phyloP scores from a whole-genome alignment of 108 stramenopile species.

The Cyclotella cryptica region DNA sequence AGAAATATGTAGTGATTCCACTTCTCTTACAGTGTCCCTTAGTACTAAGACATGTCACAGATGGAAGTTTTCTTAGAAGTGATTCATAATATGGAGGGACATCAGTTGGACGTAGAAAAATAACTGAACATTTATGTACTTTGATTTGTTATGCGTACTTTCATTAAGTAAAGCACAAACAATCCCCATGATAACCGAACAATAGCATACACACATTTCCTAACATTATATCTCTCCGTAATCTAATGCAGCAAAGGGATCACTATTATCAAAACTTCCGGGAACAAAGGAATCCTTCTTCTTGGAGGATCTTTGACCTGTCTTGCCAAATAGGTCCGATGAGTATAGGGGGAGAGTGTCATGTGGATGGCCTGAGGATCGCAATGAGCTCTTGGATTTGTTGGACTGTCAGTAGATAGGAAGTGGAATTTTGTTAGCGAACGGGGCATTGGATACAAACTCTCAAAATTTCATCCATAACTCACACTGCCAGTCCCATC shows the following conservation, averaged over 20 bases:
- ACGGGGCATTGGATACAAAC: neutral
- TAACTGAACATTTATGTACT: too few species aligned
- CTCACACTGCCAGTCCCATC: constrained; percentile 47
- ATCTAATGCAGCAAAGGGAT: constrained; percentile 31
- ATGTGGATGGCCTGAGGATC: constrained; percentile 28
- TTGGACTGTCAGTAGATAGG: constrained; percentile 13
- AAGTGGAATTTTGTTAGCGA: neutral
- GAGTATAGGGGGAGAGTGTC: constrained; percentile 36
- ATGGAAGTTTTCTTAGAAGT: too few species aligned
- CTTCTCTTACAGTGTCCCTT: too few species aligned
- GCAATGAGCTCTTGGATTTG: constrained; percentile 23
- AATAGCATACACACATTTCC: neutral
- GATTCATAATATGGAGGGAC: too few species aligned
- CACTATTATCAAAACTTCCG: constrained; percentile 26
- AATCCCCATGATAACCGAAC: too few species aligned
- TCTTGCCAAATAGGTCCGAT: constrained; percentile 22
- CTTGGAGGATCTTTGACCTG: neutral
- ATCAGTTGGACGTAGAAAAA: too few species aligned
- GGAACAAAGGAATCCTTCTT: constrained; percentile 5
- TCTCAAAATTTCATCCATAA: neutral
- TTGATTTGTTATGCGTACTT: too few species aligned
- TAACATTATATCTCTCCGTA: constrained; percentile 31
- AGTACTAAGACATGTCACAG: too few species aligned
- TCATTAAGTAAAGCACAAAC: too few species aligned
- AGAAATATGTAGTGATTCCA: too few species aligned